A percentile compares a stretch with the other conserved stretches of the same genome.
phyloP scores from a whole-genome alignment of 148 eudicot species.

The Limonium bicolor region DNA sequence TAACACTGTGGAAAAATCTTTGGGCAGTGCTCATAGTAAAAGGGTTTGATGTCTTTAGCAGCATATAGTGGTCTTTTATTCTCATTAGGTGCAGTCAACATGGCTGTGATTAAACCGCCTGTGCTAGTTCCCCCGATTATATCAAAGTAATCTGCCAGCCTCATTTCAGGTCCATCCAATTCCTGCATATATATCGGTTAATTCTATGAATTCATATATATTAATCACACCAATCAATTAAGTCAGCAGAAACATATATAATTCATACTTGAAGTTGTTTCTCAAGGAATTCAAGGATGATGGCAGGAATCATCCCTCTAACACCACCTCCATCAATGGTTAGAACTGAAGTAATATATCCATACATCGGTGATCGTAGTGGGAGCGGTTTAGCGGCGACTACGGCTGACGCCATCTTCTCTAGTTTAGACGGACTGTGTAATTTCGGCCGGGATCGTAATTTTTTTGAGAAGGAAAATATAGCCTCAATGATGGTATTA shows the following conservation, averaged over 20 bases:
- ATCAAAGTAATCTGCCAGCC: conserved; percentile 7
- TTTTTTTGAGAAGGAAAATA: no score
- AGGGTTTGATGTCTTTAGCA: background rate
- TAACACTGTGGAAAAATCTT: conserved; percentile 1
- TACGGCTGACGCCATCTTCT: no score
- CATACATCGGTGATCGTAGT: no score
- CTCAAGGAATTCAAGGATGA: conserved; percentile 3
- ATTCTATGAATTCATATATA: no score
- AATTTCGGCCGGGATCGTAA: no score
- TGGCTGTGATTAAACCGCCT: conserved; percentile 1
- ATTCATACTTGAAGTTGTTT: conserved; percentile 7
- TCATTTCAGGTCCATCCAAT: conserved; percentile 1
- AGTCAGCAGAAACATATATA: no score
- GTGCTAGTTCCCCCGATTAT: conserved; percentile 9
- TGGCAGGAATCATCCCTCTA: conserved; percentile 9
- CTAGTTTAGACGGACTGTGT: no score
- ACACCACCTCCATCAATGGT: conserved; percentile 12
- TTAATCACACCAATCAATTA: no score
- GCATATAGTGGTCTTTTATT: background rate
- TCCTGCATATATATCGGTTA: no score
- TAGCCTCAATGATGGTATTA: no score
- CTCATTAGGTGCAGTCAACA: conserved; percentile 1
- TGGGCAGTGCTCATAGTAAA: conserved; percentile 1
- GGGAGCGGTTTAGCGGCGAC: no score
- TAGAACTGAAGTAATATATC: no score